Base-by-base conservation (phyloP, 371 early-diverging fungal species). In the Apophysomyces sp. region DNA sequence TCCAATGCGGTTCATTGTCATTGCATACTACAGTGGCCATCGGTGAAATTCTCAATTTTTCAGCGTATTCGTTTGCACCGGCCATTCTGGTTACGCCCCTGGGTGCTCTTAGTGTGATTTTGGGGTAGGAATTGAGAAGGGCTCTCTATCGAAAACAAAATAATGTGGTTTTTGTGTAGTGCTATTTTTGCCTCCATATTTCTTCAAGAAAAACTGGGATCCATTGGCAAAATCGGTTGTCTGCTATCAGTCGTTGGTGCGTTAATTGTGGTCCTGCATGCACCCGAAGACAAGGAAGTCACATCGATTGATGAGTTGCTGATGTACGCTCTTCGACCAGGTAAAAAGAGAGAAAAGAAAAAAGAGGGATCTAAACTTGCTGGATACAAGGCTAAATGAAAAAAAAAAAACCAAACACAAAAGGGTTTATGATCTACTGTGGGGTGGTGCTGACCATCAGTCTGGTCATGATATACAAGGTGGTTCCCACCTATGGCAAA, bases 1-100 rank as follows among this genome's bases (percentile, higher is more conserved):
- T 34, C 34, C 2, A 8, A 34, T 32, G 11, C 11, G 6, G 4
- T 11, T 32, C 32, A 2, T 34, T 34, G 34, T 13, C 13, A 34
- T 34, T 44, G 2, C 24, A 18, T 26, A 4, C 6, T 52, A 32
- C 55, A 63, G 90, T 96, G 96, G 90, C 88, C 3, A 69, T 91
- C 24, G 97, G 97, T 51, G 97, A 97, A 81, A 73, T 92, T 24
- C 84, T 91, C 55, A 96, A 96, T 80, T 95, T 96, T 82, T 88
- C 90, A 7, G 97, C 95, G 0, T 96, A 96, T 72, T 86, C 95
- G 36, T 96, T 89, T 81, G 95, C 96, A 36, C 96, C 96, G 0
- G 93, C 96, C 30, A 93, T 95, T 58, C 82, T 95, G 27, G 93
- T 96, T 7, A 95, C 96, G 27, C 96, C 96, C 3, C 78, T 96